phyloP scores from a whole-genome alignment of 2,329 filamentous ascomycete genomes.

The Colletotrichum lindemuthianum region DNA sequence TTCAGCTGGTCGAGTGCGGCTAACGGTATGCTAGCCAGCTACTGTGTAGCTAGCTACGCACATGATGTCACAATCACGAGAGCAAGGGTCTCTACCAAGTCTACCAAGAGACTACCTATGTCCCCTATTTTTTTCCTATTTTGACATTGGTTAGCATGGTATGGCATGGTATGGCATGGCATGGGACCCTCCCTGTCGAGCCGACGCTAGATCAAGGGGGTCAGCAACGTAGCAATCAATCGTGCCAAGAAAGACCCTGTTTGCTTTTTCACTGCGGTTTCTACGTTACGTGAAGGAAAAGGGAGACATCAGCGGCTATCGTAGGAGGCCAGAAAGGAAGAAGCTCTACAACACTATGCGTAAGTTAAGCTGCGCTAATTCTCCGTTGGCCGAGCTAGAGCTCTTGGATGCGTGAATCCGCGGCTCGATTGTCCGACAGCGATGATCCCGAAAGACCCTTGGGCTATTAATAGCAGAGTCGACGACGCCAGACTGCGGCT shows the following conservation, averaged over 20 bases:
- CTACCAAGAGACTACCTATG: constrained; percentile 14
- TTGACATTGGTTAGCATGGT: neutral
- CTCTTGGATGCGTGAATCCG: constrained; percentile 1
- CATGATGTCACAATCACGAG: constrained; percentile 23
- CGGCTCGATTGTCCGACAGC: neutral
- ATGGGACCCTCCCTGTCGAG: neutral
- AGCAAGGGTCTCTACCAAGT: no score
- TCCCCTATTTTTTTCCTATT: constrained; percentile 31
- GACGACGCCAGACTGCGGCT: neutral
- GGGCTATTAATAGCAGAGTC: constrained; percentile 25
- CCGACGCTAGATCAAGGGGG: constrained; percentile 19
- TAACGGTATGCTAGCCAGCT: no score
- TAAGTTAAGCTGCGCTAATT: neutral
- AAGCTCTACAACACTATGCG: neutral
- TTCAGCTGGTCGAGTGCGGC: neutral
- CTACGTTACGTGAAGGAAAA: neutral
- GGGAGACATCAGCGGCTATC: neutral
- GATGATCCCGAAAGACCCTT: constrained; percentile 11
- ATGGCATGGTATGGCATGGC: neutral
- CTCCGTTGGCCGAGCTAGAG: neutral
- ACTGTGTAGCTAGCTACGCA: no score
- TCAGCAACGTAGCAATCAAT: constrained; percentile 19
- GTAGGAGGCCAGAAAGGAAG: neutral
- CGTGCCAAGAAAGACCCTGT: neutral
- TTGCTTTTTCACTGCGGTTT: neutral